Evolutionary conservation across 306 rosid genomes (phyloP).

Genomic region (Rubus parviflorus): DNA sequence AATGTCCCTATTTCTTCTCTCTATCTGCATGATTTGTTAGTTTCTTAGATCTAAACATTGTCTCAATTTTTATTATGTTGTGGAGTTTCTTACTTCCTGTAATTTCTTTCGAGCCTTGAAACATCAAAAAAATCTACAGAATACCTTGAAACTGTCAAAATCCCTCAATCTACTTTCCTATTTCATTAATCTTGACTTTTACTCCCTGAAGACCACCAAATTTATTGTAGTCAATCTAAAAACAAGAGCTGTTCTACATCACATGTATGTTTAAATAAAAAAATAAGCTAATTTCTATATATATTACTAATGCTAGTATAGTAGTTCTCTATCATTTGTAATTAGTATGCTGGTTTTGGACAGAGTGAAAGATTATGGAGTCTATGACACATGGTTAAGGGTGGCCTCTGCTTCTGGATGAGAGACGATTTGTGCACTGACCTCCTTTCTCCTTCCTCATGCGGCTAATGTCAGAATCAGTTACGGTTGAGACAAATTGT

Average conservation of each 20-base stretch:
- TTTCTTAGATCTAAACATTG: neutral
- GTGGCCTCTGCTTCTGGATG: slow-evolving; percentile 36
- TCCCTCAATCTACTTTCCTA: neutral
- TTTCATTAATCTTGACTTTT: neutral
- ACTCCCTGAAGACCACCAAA: neutral
- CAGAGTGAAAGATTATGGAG: slow-evolving; percentile 67
- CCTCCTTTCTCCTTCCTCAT: neutral
- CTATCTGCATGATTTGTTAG: neutral
- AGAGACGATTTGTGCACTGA: slow-evolving; percentile 12
- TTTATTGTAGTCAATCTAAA: neutral
- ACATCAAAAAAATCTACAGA: too few relatives aligned
- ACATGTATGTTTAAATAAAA: neutral
- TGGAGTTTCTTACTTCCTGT: neutral
- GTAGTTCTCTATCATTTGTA: neutral
- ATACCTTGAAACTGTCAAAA: neutral
- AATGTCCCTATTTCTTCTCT: neutral
- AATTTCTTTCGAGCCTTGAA: neutral
- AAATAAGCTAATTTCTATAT: neutral
- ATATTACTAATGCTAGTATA: slow-evolving; percentile 1
- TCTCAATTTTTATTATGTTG: too few relatives aligned
- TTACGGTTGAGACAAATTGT: neutral
- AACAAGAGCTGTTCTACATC: neutral
- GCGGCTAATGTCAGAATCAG: neutral
- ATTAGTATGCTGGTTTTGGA: slow-evolving; percentile 11
- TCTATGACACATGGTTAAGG: slow-evolving; percentile 65